A percentile compares a stretch with the other conserved stretches of the same genome.
Evolutionary conservation across 352 stramenopile species (phyloP).

Genomic region (Elongisporangium senticosum): DNA sequence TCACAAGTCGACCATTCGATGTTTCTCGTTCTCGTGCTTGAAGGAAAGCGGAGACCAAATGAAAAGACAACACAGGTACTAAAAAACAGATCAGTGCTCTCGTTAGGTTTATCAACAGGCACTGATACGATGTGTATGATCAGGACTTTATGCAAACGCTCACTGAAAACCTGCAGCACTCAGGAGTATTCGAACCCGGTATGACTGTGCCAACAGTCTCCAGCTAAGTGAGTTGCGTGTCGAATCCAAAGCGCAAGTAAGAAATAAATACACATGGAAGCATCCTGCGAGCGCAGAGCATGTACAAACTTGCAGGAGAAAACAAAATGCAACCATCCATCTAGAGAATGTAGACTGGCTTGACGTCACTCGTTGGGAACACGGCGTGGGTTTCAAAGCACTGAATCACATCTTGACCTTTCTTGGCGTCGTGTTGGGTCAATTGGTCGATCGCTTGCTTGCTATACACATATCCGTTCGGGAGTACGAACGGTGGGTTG

Average conservation of each 20-base stretch:
- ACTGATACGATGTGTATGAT: constrained; percentile 5
- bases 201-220: constrained; percentile 1
- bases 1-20: constrained; percentile 64
- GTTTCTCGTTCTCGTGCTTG: constrained; percentile 64
- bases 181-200: constrained; percentile 45
- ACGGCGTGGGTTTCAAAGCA: constrained; percentile 70
- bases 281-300: constrained; percentile 6
- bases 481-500: constrained; percentile 74
- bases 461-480: constrained; percentile 83
- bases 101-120: constrained; percentile 1
- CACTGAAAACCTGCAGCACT: constrained; percentile 68
- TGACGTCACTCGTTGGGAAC: constrained; percentile 51
- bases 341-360: constrained; percentile 79
- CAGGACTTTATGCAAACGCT: constrained; percentile 84
- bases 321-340: neutral
- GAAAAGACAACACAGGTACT: constrained; percentile 70
- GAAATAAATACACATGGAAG: constrained; percentile 3
- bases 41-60: constrained; percentile 59
- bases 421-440: constrained; percentile 18
- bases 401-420: constrained; percentile 48
- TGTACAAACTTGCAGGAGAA: constrained; percentile 7
- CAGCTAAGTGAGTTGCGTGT: neutral
- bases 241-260: neutral
- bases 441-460: constrained; percentile 62
- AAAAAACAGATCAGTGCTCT: neutral